Percentiles rank a stretch among this genome's conserved stretches.
phyloP scores from a whole-genome alignment of 83 land plant species.

The Picea abies region DNA sequence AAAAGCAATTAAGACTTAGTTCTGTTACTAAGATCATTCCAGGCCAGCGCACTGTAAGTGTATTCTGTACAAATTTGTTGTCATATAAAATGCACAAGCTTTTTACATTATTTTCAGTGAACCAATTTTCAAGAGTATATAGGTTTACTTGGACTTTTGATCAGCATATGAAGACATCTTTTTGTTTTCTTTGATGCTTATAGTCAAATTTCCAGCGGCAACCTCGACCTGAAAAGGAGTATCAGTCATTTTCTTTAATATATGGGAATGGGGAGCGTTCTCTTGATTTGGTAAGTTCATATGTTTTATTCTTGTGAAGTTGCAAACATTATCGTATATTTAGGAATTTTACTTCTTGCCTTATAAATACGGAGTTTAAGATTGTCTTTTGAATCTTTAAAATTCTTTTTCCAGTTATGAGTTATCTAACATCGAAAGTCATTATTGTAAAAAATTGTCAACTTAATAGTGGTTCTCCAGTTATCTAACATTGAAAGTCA shows the following conservation, averaged over 20 bases:
- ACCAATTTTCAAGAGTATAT: neutral
- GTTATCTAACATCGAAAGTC: neutral
- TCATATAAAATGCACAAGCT: neutral
- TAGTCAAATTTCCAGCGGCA: conserved; percentile 70
- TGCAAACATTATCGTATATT: neutral
- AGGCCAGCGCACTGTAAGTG: conserved; percentile 72
- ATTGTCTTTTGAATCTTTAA: neutral
- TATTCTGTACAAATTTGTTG: neutral
- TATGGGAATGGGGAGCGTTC: conserved; percentile 61
- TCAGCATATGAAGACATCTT: neutral
- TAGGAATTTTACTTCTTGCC: neutral
- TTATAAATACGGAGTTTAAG: neutral
- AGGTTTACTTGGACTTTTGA: neutral
- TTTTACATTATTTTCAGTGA: neutral
- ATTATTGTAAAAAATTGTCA: neutral
- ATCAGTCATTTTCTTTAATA: conserved; percentile 71
- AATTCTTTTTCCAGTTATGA: neutral
- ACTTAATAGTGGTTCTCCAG: neutral
- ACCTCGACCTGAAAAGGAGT: conserved; percentile 56
- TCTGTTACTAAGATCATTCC: conserved; percentile 55
- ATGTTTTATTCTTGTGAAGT: neutral
- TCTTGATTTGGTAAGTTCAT: conserved; percentile 62
- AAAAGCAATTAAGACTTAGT: conserved; percentile 33
- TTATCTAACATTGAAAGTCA: neutral
- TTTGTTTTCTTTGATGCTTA: neutral